phyloP scores from a whole-genome alignment of 2,329 filamentous ascomycete species.

The Venturia oleaginea region DNA sequence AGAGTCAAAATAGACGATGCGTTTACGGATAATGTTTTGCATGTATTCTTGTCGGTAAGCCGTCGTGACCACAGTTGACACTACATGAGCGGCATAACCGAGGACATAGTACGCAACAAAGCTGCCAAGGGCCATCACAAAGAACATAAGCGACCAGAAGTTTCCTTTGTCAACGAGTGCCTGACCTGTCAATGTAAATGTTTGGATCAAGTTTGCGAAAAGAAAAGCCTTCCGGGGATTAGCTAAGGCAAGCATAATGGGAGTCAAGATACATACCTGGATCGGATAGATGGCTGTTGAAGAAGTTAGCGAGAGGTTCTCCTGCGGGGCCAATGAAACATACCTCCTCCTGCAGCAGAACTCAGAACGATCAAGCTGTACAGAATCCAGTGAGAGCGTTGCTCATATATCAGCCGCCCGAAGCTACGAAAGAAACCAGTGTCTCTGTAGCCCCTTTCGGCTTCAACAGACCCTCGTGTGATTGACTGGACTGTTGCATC shows the following conservation, averaged over 20 bases:
- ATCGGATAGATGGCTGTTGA: slow-evolving; percentile 11
- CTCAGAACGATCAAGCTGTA: slow-evolving; percentile 24
- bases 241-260: slow-evolving; percentile 19
- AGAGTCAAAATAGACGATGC: slow-evolving; percentile 51
- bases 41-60: slow-evolving; percentile 53
- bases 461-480: background rate
- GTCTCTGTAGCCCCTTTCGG: slow-evolving; percentile 21
- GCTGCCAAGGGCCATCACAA: slow-evolving; percentile 45
- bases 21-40: slow-evolving; percentile 49
- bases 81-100: slow-evolving; percentile 26
- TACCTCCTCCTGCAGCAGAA: slow-evolving; percentile 17
- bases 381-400: slow-evolving; percentile 25
- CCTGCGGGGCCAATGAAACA: too few species aligned
- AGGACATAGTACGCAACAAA: slow-evolving; percentile 47
- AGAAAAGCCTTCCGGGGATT: slow-evolving; percentile 22
- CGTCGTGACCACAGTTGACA: slow-evolving; percentile 38
- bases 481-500: background rate
- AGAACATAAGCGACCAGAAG: slow-evolving; percentile 61
- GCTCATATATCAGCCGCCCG: slow-evolving; percentile 26
- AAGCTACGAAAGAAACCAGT: slow-evolving; percentile 25
- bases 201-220: slow-evolving; percentile 28
- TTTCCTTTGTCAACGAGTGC: slow-evolving; percentile 30
- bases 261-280: background rate
- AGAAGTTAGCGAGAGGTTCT: background rate
- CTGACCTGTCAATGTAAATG: slow-evolving; percentile 26